These are phyloP conservation scores for Talaromyces proteolyticus DNA, from an alignment of 495 filamentous ascomycete genomes.

Conservation along the genomic window DNA sequence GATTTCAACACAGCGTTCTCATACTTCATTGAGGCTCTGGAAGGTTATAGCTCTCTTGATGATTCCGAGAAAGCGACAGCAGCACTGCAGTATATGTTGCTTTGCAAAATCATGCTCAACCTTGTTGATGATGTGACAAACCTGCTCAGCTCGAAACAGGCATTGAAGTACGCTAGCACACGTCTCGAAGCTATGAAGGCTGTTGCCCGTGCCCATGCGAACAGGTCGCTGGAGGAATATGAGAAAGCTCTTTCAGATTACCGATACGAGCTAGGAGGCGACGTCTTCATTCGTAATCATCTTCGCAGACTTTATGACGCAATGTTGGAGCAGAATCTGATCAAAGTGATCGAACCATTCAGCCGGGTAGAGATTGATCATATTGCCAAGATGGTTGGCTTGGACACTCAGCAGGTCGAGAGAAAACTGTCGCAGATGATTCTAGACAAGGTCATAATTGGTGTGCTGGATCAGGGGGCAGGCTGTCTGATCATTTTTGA, in stretches of 20 bases:
- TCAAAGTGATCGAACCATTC: slow-evolving; percentile 99
- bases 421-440: slow-evolving; percentile 99
- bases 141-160: slow-evolving; percentile 89
- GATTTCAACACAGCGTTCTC: slow-evolving; percentile 98
- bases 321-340: slow-evolving; percentile 97
- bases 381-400: slow-evolving; percentile 92
- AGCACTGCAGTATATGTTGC: slow-evolving; percentile 96
- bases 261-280: slow-evolving; percentile 84
- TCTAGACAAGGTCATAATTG: slow-evolving; percentile 95
- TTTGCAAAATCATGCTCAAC: slow-evolving; percentile 99
- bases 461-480: slow-evolving; percentile 94
- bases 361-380: slow-evolving; percentile 94
- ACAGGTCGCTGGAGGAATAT: slow-evolving; percentile 93
- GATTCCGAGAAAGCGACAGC: slow-evolving; percentile 78
- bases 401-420: slow-evolving; percentile 96
- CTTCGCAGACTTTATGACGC: slow-evolving; percentile 91
- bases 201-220: slow-evolving; percentile 88
- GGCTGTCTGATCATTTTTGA: slow-evolving; percentile 96
- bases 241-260: slow-evolving; percentile 86
- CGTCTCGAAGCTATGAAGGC: slow-evolving; percentile 98
- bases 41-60: slow-evolving; percentile 93
- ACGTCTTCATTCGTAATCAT: slow-evolving; percentile 93
- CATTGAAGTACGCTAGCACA: slow-evolving; percentile 88
- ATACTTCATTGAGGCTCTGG: slow-evolving; percentile 98
- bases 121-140: slow-evolving; percentile 89